Conservation (phyloP, 2,329 filamentous ascomycete genomes). For the Hypomyces rosellus region DNA sequence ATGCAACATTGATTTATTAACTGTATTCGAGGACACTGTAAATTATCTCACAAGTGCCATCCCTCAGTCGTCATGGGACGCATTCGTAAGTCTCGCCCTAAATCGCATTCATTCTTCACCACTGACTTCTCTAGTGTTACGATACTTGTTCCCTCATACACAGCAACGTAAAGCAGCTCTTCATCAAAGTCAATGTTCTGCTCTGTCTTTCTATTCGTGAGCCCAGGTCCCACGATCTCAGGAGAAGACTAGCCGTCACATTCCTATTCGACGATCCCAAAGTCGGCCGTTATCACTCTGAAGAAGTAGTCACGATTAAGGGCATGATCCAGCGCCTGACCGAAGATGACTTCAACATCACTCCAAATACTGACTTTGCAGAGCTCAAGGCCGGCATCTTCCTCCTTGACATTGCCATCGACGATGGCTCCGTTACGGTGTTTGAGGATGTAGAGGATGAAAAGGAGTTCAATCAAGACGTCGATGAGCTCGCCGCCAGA, state of each 20-base stretch:
- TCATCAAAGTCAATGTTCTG: slow-evolving; percentile 54
- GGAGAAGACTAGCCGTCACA: slow-evolving; percentile 58
- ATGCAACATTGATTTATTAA: slow-evolving; percentile 35
- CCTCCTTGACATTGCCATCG: slow-evolving; percentile 70
- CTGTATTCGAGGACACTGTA: slow-evolving; percentile 36
- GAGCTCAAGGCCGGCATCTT: slow-evolving; percentile 58
- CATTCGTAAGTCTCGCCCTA: slow-evolving; percentile 33
- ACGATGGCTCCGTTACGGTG: slow-evolving; percentile 43
- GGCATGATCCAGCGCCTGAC: slow-evolving; percentile 41
- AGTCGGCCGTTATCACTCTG: slow-evolving; percentile 34
- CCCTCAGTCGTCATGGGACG: slow-evolving; percentile 29
- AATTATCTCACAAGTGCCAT: slow-evolving; percentile 38
- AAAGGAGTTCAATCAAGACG: slow-evolving; percentile 57
- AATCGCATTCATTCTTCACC: slow-evolving; percentile 6
- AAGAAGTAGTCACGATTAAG: slow-evolving; percentile 36
- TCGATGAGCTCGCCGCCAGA: slow-evolving; percentile 59
- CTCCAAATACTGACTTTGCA: slow-evolving; percentile 57
- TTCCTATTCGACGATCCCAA: slow-evolving; percentile 51
- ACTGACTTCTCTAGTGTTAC: slow-evolving; percentile 37
- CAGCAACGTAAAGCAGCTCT: slow-evolving; percentile 36
- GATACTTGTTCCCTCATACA: slow-evolving; percentile 43
- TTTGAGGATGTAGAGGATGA: slow-evolving; percentile 25
- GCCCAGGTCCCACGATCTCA: slow-evolving; percentile 49
- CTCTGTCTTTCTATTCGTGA: slow-evolving; percentile 50
- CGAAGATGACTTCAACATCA: slow-evolving; percentile 45